Evolutionary conservation across 1,284 basidiomycete genomes (phyloP).

Genomic region (Puccinia hordei): DNA sequence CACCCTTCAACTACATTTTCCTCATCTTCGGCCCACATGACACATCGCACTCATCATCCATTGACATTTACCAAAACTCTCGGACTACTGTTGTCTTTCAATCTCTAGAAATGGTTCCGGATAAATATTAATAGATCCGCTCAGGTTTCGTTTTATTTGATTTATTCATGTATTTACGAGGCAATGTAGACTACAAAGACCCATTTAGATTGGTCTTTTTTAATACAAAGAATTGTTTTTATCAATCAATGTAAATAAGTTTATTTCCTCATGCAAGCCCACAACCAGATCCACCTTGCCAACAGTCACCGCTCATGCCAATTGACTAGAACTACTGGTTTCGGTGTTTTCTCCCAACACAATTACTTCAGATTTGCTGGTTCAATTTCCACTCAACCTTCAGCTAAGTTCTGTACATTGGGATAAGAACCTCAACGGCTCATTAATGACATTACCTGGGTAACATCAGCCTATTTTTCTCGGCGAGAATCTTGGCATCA

Average conservation of each 20-base stretch:
- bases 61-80: not conserved
- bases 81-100: constrained; percentile 10
- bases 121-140: not conserved
- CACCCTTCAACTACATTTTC: not conserved
- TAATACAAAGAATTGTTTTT: not conserved
- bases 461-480: too few relatives aligned
- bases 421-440: too few relatives aligned
- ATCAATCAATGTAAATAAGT: not conserved
- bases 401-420: too few relatives aligned
- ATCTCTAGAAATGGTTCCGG: not conserved
- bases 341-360: too few relatives aligned
- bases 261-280: not conserved
- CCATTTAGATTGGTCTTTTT: not conserved
- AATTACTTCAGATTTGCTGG: too few relatives aligned
- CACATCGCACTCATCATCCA: not conserved
- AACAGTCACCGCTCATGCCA: too few relatives aligned
- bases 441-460: too few relatives aligned
- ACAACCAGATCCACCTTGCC: too few relatives aligned
- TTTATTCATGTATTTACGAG: not conserved
- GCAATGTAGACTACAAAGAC: not conserved
- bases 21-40: not conserved
- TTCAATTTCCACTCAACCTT: too few relatives aligned
- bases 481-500: too few relatives aligned
- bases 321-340: too few relatives aligned
- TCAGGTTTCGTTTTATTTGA: not conserved